Percentiles rank a stretch among this genome's conserved stretches.
Conservation (phyloP, 805 yeast genomes). For the Blastobotrys parvus region DNA sequence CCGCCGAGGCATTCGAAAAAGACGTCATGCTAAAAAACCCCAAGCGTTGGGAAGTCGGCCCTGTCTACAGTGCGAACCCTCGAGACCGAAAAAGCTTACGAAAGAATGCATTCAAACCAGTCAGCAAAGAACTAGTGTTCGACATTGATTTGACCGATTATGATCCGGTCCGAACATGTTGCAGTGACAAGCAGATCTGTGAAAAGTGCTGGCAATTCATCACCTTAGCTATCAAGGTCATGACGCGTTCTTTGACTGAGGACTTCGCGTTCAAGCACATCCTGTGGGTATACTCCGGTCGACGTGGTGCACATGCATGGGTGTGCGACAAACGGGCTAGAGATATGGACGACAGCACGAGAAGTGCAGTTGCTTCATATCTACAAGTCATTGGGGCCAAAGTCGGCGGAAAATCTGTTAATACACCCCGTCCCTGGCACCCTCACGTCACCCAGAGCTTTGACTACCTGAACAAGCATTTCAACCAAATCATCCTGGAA, state of each 20-base stretch:
- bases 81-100: conserved; percentile 65
- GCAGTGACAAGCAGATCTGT: conserved; percentile 79
- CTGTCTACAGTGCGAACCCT: conserved; percentile 84
- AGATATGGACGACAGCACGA: conserved; percentile 55
- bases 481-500: conserved; percentile 54
- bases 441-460: conserved; percentile 74
- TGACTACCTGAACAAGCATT: conserved; percentile 53
- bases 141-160: conserved; percentile 98
- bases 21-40: conserved; percentile 71
- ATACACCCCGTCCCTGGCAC: conserved; percentile 72
- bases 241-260: conserved; percentile 62
- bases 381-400: conserved; percentile 55
- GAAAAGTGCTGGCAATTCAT: conserved; percentile 90
- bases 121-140: conserved; percentile 80
- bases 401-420: conserved; percentile 39
- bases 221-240: conserved; percentile 68
- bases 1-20: conserved; percentile 65
- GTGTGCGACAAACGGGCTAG: conserved; percentile 82
- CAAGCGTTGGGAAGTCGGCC: conserved; percentile 90
- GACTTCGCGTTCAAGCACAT: conserved; percentile 86
- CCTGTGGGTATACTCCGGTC: conserved; percentile 94
- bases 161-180: conserved; percentile 89
- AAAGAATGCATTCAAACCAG: conserved; percentile 69
- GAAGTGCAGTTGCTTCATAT: conserved; percentile 78
- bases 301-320: conserved; percentile 99